Conservation (phyloP, 352 stramenopile genomes). For the Thraustochytrium sp. region DNA sequence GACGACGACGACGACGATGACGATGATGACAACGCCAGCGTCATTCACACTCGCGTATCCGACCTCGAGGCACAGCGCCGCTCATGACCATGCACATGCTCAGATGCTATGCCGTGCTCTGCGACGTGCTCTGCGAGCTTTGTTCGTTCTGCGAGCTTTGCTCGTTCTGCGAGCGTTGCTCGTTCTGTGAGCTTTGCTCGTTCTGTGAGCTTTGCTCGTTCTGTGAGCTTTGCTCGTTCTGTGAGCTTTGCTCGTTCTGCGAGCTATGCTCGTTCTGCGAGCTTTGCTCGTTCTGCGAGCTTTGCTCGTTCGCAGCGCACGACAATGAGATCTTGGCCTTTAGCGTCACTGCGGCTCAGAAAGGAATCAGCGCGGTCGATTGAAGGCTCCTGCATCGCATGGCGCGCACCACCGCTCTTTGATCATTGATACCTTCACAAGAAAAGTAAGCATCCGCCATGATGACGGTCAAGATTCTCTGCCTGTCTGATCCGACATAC, state of each 20-base stretch:
- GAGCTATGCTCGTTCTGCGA: neutral
- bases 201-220: no score
- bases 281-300: neutral
- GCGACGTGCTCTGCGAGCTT: neutral
- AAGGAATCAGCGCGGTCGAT: no score
- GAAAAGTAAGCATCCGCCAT: no score
- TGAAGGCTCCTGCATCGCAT: no score
- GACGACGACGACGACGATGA: neutral
- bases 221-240: no score
- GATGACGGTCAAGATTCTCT: neutral
- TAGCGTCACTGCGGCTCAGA: no score
- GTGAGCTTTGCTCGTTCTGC: no score
- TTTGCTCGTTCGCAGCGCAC: neutral
- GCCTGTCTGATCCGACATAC: no score
- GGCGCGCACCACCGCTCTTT: no score
- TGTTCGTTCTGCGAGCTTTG: neutral
- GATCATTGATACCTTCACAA: no score
- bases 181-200: no score
- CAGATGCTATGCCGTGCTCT: neutral
- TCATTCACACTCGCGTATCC: neutral
- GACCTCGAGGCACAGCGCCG: neutral
- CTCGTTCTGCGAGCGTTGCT: neutral
- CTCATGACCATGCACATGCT: neutral
- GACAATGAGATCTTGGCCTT: no score
- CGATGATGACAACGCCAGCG: neutral